Evolutionary conservation across 2,329 filamentous ascomycete species (phyloP), one percentile per base, ranked within the genome.

Genomic region (Ascosphaera apis): DNA sequence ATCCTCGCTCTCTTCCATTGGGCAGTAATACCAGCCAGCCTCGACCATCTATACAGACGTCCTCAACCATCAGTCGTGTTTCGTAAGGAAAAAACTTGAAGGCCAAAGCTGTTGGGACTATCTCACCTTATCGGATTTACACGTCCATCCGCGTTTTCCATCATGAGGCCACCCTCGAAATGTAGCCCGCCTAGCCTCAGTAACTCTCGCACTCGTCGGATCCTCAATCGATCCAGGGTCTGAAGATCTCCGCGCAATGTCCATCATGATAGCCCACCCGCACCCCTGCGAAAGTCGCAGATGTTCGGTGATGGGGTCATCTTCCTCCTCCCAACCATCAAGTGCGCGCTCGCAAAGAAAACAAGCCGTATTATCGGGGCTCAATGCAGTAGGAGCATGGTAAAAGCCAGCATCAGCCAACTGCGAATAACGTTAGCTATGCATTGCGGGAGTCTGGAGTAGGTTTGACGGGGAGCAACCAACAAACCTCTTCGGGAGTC

Each of bases 91-190:
- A 44, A 15, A 41, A 41, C 43, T 37, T 48, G 45, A 18, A 42
- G 19, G 17, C 15, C 28, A 32, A 35, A 34, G 16, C 18, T 15
- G 28, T n/a, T n/a, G 17, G 12, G 18, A 12, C 31, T 36, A 30
- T 32, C 34, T 40, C 42, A 82, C 79, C 72, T 91, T 84, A 45
- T 88, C 78, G 0, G 71, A 74, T 54, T 88, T 91, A 59, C 81
- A 91, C 43, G 79, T 73, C 83, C 83, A 92, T 4, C 77, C 81
- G 48, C 74, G 75, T 58, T 88, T 91, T 2, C 63, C 63, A 43
- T 98, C 84, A 47, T 98, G 80, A 1, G 84, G 83, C 88, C 88
- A 98, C 11, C 69, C 68, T n/a, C 64, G 69, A 55, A 95, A 98
- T 0, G 88, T 98, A 15, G 72, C 72, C 49, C 71, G 73, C 45